phyloP scores from a whole-genome alignment of 2,329 filamentous ascomycete species.

The Colletotrichum liaoningense region DNA sequence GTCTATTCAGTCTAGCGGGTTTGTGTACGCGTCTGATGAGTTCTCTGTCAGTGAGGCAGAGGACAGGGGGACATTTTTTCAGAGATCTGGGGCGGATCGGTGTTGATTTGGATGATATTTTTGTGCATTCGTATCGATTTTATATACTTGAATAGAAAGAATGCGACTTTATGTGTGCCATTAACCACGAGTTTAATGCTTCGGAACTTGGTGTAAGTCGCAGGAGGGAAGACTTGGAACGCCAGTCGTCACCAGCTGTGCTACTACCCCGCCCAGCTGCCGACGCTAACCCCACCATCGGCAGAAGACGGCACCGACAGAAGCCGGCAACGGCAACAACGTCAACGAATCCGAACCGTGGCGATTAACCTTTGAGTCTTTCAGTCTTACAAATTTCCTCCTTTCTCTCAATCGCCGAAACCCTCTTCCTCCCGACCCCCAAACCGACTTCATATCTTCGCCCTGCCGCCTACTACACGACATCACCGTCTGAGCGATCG shows the following conservation, averaged over 20 bases:
- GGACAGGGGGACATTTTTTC: background rate
- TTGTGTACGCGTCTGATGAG: background rate
- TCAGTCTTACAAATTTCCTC: background rate
- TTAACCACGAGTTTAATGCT: too few relatives aligned
- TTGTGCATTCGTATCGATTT: too few relatives aligned
- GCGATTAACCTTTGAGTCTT: background rate
- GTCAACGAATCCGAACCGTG: slow-evolving; percentile 9
- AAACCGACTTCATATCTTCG: background rate
- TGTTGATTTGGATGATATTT: background rate
- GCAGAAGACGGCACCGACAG: slow-evolving; percentile 16
- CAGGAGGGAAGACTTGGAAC: rapidly evolving
- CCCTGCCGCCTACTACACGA: background rate
- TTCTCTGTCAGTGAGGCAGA: background rate
- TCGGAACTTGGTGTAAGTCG: background rate
- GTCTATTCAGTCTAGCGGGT: background rate
- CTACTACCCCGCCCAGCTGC: background rate
- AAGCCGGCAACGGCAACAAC: slow-evolving; percentile 8
- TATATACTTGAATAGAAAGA: background rate
- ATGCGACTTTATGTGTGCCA: background rate
- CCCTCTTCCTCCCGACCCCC: background rate
- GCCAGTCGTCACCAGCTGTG: background rate
- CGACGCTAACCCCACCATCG: background rate
- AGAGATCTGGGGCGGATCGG: background rate
- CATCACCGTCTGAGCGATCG: background rate
- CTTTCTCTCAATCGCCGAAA: background rate